A percentile compares a stretch with the other conserved stretches of the same genome.
These are phyloP conservation scores for Plenodomus lindquistii DNA, from an alignment of 2,329 filamentous ascomycete genomes.

Conservation along the genomic window DNA sequence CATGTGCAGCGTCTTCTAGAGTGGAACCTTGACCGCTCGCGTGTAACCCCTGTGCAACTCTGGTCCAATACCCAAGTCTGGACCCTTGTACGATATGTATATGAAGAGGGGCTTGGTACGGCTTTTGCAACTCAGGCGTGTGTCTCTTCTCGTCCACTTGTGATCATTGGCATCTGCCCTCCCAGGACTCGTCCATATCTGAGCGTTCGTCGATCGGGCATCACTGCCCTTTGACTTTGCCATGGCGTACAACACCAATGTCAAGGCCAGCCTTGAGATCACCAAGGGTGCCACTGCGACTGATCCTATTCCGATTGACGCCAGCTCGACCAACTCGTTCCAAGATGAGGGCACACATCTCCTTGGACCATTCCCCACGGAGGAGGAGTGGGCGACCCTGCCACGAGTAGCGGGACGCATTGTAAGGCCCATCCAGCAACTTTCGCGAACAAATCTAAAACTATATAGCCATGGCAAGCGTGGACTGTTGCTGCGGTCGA, in stretches of 20 bases:
- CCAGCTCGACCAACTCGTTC: conserved; percentile 23
- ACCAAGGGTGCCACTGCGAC: conserved; percentile 34
- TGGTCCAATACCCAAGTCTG: conserved; percentile 8
- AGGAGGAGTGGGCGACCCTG: conserved; percentile 42
- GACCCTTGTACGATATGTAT: conserved; percentile 13
- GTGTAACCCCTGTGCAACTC: conserved; percentile 18
- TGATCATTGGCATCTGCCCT: conserved; percentile 1
- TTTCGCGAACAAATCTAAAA: background rate
- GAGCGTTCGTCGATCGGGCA: background rate
- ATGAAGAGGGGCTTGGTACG: conserved; percentile 16
- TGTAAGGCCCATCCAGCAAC: background rate
- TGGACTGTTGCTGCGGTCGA: conserved; percentile 44
- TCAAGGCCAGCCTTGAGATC: conserved; percentile 37
- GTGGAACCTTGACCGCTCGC: conserved; percentile 11
- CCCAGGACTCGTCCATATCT: background rate
- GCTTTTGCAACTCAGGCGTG: conserved; percentile 8
- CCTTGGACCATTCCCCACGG: conserved; percentile 35
- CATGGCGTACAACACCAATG: conserved; percentile 28
- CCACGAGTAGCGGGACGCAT: conserved; percentile 41
- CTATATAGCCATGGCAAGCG: conserved; percentile 31
- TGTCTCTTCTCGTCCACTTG: conserved; percentile 9
- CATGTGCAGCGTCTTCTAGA: conserved; percentile 4
- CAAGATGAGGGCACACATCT: conserved; percentile 25
- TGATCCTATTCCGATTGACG: conserved; percentile 31
- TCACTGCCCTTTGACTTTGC: background rate